Conservation (phyloP, 2,329 filamentous ascomycete genomes). For the Beauveria bassiana region DNA sequence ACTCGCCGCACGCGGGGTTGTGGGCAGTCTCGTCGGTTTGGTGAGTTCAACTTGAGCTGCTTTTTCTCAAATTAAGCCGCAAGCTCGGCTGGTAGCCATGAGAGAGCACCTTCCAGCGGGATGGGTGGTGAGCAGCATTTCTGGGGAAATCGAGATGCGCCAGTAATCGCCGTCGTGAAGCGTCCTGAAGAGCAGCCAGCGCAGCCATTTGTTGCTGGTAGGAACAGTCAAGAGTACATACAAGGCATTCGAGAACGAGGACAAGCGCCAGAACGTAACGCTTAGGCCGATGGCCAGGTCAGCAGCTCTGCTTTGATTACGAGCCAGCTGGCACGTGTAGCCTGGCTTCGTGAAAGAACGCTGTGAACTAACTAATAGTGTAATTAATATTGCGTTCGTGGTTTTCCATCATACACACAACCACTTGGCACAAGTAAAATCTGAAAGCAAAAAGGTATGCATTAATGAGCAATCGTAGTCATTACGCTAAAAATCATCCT, state of each 20-base stretch:
- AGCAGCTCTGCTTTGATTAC: neutral
- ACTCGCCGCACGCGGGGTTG: neutral
- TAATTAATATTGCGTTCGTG: neutral
- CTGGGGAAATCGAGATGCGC: neutral
- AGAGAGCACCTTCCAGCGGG: neutral
- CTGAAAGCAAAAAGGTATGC: neutral
- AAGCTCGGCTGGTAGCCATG: neutral
- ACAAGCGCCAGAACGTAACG: no score
- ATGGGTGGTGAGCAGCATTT: neutral
- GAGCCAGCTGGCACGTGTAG: neutral
- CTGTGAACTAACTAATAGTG: neutral
- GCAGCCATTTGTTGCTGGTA: neutral
- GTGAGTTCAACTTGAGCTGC: neutral
- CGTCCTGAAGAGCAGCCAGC: neutral
- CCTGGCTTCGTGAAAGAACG: neutral
- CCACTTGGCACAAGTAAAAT: neutral
- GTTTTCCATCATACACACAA: neutral
- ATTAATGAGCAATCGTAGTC: neutral
- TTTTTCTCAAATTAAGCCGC: neutral
- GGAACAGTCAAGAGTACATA: no score
- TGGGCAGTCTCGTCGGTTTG: neutral
- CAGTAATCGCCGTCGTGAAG: neutral
- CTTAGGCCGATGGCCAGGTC: neutral
- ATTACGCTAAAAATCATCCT: slow-evolving; percentile 8
- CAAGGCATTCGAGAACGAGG: no score